Percentiles rank a stretch among this genome's conserved stretches.
Evolutionary conservation across 1,284 basidiomycete genomes (phyloP).

Genomic region (Ustilago cynodontis): DNA sequence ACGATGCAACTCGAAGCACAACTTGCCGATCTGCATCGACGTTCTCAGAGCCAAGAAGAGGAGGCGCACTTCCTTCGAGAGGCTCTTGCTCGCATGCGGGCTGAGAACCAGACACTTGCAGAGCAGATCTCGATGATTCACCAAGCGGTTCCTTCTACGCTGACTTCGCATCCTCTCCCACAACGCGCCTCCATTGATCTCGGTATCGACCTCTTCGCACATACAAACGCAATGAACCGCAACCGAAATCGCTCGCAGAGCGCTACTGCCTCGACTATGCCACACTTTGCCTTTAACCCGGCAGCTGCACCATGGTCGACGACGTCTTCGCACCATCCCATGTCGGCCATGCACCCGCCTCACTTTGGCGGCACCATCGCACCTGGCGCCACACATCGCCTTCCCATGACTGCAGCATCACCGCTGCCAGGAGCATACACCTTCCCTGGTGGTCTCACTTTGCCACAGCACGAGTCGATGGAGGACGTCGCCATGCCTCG

Average conservation of each 20-base stretch:
- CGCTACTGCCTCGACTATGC: constrained; percentile 27
- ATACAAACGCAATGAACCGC: constrained; percentile 17
- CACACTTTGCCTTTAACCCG: constrained; percentile 18
- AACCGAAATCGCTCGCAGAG: constrained; percentile 45
- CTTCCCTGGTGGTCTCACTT: constrained; percentile 19
- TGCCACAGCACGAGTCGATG: constrained; percentile 13
- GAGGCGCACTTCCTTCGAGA: constrained; percentile 46
- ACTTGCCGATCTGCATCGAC: constrained; percentile 47
- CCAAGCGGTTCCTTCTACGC: constrained; percentile 39
- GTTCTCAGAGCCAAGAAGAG: constrained; percentile 49
- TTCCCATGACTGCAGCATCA: constrained; percentile 14
- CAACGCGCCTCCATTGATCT: constrained; percentile 46
- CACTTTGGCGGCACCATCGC: constrained; percentile 28
- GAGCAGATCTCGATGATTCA: constrained; percentile 43
- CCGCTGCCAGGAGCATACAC: constrained; percentile 16
- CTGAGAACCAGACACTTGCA: constrained; percentile 43
- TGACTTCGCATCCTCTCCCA: constrained; percentile 35
- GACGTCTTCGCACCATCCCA: constrained; percentile 18
- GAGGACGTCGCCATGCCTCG: constrained; percentile 31
- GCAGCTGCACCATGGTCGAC: constrained; percentile 30
- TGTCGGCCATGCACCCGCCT: constrained; percentile 16
- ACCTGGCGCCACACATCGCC: constrained; percentile 30
- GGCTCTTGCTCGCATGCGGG: constrained; percentile 46
- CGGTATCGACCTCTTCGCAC: constrained; percentile 29
- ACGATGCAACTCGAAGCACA: constrained; percentile 54